Evolutionary conservation across 225 moss, liverwort and hornwort genomes (phyloP), one percentile per base, ranked within the genome.

Genomic region (Physcomitrellopsis africana): DNA sequence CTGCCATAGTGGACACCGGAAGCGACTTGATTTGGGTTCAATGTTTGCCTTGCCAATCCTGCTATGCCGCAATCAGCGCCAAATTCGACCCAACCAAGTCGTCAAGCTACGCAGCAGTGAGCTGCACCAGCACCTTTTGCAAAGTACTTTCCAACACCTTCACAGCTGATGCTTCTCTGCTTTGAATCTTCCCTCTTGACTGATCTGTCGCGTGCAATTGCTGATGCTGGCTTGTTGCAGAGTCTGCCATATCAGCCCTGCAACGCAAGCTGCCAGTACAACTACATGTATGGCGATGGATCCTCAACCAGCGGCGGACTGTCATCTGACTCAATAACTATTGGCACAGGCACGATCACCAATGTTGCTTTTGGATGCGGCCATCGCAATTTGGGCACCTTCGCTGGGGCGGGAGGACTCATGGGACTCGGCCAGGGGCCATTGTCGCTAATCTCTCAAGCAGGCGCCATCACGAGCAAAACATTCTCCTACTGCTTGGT

Each of bases 401-500:
- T 84, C n/a, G 1, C 37, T 0, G 29, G 12, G 3, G 37, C 47
- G 0, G 85, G 68, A 3, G 85, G 85, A 10, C 42, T 85, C 0
- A 19, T 85, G 0, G 72, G 85, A 1, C 54, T 79, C 1, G 85
- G 81, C 2, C 85, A 68, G 51, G 79, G 85, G 3, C 37, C 72
- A 0, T 68, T 81, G 4, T 72, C 79, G 8, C 47, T 85, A 3
- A 62, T 68, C 11, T 81, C 72, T 9, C 32, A 37, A 37, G 32
- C 32, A 37, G 37, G 67, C 42, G 37, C 23, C 7, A 67, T 85
- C 24, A 12, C 72, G 0, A 83, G 84, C 62, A 72, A 63, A 0
- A 80, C 64, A 51, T 87, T 91, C 69, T 86, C 83, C 19, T 91
- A 89, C 43, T 83, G 83, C 75, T 59, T 83, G 70, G 83, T 83